Percentiles rank a stretch among this genome's conserved stretches.
phyloP scores from a whole-genome alignment of 129 eudicot species.

The Centella asiatica region DNA sequence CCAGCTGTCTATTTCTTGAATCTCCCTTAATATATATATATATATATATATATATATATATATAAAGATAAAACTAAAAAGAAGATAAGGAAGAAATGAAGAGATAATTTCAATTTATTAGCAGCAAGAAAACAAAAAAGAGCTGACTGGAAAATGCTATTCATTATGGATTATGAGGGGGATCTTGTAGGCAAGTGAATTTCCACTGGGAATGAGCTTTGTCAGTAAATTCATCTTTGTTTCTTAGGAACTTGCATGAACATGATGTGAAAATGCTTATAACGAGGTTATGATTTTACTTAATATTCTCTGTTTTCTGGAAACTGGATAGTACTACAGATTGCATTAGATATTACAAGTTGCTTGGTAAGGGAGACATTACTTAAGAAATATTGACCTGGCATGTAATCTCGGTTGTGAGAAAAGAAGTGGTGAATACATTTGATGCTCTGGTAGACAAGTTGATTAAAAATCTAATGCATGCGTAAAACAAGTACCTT shows the following conservation, averaged over 20 bases:
- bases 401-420: neutral
- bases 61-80: too few relatives aligned
- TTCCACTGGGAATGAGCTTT: too few relatives aligned
- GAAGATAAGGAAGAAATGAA: neutral
- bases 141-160: too few relatives aligned
- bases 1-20: neutral
- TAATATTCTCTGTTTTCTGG: neutral
- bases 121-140: too few relatives aligned
- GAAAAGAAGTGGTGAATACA: neutral
- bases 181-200: too few relatives aligned
- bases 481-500: neutral
- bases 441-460: neutral
- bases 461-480: neutral
- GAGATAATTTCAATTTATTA: neutral
- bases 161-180: too few relatives aligned
- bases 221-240: too few relatives aligned
- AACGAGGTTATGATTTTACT: neutral
- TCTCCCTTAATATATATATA: neutral
- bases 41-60: too few relatives aligned
- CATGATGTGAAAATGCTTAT: neutral
- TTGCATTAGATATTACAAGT: neutral
- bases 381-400: neutral
- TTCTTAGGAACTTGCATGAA: too few relatives aligned
- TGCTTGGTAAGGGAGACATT: neutral
- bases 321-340: neutral